Evolutionary conservation across 2,329 filamentous ascomycete genomes (phyloP), one percentile per base, ranked within the genome.

Genomic region (Delphinella strobiligena): DNA sequence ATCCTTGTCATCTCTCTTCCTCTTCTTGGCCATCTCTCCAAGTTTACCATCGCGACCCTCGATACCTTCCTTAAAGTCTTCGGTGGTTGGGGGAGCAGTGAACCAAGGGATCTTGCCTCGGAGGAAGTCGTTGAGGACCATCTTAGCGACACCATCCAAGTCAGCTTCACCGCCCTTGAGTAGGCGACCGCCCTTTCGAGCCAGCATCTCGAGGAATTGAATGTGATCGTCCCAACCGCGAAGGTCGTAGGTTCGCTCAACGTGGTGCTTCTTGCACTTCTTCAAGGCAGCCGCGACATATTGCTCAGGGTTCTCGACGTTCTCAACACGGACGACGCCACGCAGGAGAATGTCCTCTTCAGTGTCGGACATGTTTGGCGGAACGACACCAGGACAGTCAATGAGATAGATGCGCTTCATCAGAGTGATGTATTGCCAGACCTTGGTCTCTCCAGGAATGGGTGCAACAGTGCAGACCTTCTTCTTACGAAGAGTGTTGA

Each of bases 81-180:
- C 66, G 8, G 64, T 67, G 11, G 53, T 49, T 2, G 88, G 86
- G 8, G 87, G 80, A 7, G 86, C 78, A 0, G 84, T 91, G 55
- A 87, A 98, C 91, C 93, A 98, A 1, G 91, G 91, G 18, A 96
- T 84, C 63, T 89, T 95, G 41, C 91, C 91, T 47, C 91, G 70
- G 54, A 96, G 75, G 58, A 96, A 98, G 56, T 98, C 91, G 53
- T 94, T 96, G 44, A 98, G 66, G 1, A 98, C 82, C 78, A 94
- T 94, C 62, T 94, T 94, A 1, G 91, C 91, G 35, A 94, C 87
- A 52, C 88, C 87, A 52, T 96, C 89, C 40, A 95, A 66, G 59
- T 98, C 91, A 3, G 89, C 82, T 59, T 96, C 91, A n/a, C 89
- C 91, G 42, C 85, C 89, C 57, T 86, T 87, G 12, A 96, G 67